Base-by-base conservation (phyloP, 2,329 filamentous ascomycete species). In the Biscogniauxia sp. region DNA sequence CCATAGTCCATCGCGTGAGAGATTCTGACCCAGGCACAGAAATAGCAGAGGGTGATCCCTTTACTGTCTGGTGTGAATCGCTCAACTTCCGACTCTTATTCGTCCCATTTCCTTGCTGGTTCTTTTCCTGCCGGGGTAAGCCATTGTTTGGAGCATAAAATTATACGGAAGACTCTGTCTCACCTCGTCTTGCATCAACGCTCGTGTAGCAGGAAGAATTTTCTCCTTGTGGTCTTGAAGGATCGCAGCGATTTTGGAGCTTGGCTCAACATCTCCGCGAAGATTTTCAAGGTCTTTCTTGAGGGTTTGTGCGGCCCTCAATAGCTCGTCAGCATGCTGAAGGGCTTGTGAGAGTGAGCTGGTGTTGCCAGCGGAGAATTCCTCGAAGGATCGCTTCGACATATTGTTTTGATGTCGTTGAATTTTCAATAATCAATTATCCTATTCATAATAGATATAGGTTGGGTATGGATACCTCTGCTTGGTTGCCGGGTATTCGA, bases 1-100 rank as follows among this genome's bases (percentile, higher is more conserved):
- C 74, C 32, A 73, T 76, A n/a, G 72, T 80, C 82, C 81, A 89
- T 59, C 78, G 79, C 57, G 76, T 80, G 51, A 80, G 71, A 41
- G 67, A 62, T 41, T 65, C 67, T 50, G 69, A 69, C 41, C 61
- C 56, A 13, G 71, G 69, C 49, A 70, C 61, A 57, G 20, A 19
- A 41, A 70, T 19, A 15, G 61, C 59, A 49, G 56, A 20, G 28
- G 59, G 26, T 26, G 28, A 20, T 52, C n/a, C 49, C 32, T 32
- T 26, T 56, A 57, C 52, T 52, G 45, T 19, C 53, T 54, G 50
- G 13, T 55, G 49, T n/a, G 52, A 20, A 19, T 56, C 50, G 15
- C 67, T 61, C 20, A 70, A 56, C 60, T 68, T 73, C 26, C 55
- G 67, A n/a, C 61, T 56, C 63, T 74, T 73, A 13, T 59, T 61